Evolutionary conservation across 352 stramenopile species (phyloP), one percentile per base, ranked within the genome.

Genomic region (Phytophthora parvispora): DNA sequence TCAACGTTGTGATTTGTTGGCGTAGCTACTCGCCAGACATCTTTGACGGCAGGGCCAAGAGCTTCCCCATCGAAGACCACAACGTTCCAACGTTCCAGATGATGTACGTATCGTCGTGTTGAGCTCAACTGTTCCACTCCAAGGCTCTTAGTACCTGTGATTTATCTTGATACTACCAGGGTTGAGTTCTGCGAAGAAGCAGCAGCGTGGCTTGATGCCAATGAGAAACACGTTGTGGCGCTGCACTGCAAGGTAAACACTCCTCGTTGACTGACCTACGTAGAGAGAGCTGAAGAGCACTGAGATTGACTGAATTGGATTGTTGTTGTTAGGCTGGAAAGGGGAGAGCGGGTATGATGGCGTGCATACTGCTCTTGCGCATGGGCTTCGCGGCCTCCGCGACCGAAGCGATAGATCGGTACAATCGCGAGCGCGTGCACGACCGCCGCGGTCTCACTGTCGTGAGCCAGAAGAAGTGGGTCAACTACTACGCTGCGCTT

Each of bases 171-270:
- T 63, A 66, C 36, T 52, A 50, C n/a, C 7, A 93, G 94, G n/a
- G 69, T 77, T 36, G 53, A 55, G 12, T 97, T 97, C 38, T 94
- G 83, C 55, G 78, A 94, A n/a, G 73, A 90, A 60, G 83, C 86
- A 15, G 83, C 87, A 28, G 56, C 80, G 24, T 94, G 84, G 84
- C 75, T 94, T 0, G 42, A 81, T 28, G 64, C 66, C 0, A 68
- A 84, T 20, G 61, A 81, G 7, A 64, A 75, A 18, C 63, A 83
- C 50, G 64, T 94, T 24, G 84, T 86, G 15, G 86, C 77, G 24
- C 76, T 94, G 6, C 86, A 94, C 56, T 94, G 86, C 83, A 94
- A 94, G 81, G 81, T 87, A 65, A 10, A n/a, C n/a, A n/a, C n/a
- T n/a, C n/a, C n/a, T n/a, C n/a, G n/a, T n/a, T n/a, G n/a, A n/a